phyloP scores from a whole-genome alignment of 805 yeast species.

The Wickerhamiella domercqiae region DNA sequence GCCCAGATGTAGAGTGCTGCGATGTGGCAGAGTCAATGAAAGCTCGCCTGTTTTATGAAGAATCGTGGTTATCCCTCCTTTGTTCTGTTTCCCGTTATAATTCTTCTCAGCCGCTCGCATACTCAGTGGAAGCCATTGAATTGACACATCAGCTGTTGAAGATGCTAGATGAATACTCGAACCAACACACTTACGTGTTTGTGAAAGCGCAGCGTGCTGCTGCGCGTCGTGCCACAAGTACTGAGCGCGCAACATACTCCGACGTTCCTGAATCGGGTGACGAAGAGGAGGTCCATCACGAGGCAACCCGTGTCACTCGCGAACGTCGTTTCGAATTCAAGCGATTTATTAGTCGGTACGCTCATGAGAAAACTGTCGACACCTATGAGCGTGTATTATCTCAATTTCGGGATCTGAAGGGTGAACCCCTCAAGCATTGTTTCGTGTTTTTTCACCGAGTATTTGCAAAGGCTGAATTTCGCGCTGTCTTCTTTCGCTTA shows the following conservation, averaged over 20 bases:
- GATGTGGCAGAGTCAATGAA: constrained; percentile 44
- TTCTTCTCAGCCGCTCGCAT: constrained; percentile 44
- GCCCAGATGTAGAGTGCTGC: constrained; percentile 31
- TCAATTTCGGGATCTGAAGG: constrained; percentile 45
- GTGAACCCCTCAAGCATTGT: constrained; percentile 44
- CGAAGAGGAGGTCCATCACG: constrained; percentile 21
- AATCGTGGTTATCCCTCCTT: constrained; percentile 40
- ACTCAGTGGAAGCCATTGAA: constrained; percentile 44
- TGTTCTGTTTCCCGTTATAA: constrained; percentile 49
- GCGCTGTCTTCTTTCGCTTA: constrained; percentile 44
- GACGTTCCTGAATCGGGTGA: constrained; percentile 9
- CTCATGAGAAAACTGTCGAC: constrained; percentile 45
- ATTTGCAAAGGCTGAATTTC: constrained; percentile 46
- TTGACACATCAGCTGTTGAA: constrained; percentile 50
- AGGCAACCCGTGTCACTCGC: constrained; percentile 23
- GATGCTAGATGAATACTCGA: constrained; percentile 50
- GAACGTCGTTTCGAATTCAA: constrained; percentile 36
- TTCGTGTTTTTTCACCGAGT: constrained; percentile 58
- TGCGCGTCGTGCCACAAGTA: constrained; percentile 12
- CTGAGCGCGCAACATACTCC: constrained; percentile 9
- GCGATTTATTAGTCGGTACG: constrained; percentile 30
- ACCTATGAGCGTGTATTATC: constrained; percentile 49
- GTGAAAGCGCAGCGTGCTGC: constrained; percentile 33
- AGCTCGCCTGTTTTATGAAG: constrained; percentile 55
- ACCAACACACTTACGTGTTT: constrained; percentile 36